phyloP scores from a whole-genome alignment of 1,139 yeast species.

The Yamadazyma atmosphaerica region DNA sequence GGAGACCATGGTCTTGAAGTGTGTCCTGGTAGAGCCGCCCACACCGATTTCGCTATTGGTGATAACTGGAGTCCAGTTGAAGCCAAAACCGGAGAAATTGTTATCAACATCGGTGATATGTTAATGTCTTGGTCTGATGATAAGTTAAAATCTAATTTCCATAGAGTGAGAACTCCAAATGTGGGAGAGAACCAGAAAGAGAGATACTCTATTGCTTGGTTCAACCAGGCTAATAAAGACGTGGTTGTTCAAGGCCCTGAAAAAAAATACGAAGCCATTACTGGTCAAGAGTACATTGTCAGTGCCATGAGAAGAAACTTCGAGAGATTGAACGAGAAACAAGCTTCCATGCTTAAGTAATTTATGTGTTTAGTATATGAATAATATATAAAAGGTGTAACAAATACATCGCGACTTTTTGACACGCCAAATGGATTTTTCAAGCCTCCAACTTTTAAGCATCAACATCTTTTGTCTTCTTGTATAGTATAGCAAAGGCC shows the following conservation, averaged over 20 bases:
- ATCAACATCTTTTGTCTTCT: no score
- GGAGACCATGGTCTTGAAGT: slow-evolving; percentile 31
- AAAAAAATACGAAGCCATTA: slow-evolving; percentile 22
- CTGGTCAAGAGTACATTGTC: slow-evolving; percentile 27
- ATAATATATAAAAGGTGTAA: no score
- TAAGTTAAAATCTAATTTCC: slow-evolving; percentile 26
- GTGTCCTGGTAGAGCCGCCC: slow-evolving; percentile 30
- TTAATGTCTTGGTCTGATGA: slow-evolving; percentile 33
- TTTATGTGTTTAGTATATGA: no score
- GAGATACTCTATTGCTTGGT: slow-evolving; percentile 27
- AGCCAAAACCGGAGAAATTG: slow-evolving; percentile 28
- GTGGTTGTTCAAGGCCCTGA: slow-evolving; percentile 27
- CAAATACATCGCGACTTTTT: no score
- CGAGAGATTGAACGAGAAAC: slow-evolving; percentile 8
- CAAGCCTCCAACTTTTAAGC: no score
- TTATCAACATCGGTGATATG: slow-evolving; percentile 33
- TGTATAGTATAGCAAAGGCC: no score
- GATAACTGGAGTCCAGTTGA: slow-evolving; percentile 29
- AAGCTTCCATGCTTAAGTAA: not conserved
- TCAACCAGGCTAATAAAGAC: slow-evolving; percentile 30
- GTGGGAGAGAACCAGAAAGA: slow-evolving; percentile 21
- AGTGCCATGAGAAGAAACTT: slow-evolving; percentile 27
- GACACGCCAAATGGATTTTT: no score
- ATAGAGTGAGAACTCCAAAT: slow-evolving; percentile 25
- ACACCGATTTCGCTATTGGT: slow-evolving; percentile 26